phyloP scores from a whole-genome alignment of 768 basidiomycete genomes.

The Hysterangium stoloniferum region DNA sequence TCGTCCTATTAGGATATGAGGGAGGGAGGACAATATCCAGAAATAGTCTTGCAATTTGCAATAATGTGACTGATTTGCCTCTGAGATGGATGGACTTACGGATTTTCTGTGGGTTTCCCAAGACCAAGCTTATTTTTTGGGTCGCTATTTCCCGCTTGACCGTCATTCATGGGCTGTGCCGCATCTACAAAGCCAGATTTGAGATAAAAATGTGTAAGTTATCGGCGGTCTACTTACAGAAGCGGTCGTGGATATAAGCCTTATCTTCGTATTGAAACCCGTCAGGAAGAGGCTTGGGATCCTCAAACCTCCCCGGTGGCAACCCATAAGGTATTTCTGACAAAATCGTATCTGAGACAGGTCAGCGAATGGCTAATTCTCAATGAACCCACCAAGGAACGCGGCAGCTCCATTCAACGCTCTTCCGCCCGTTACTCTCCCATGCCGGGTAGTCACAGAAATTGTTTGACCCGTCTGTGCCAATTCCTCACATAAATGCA shows the following conservation, averaged over 20 bases:
- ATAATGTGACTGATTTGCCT: background rate
- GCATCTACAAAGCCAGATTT: slow-evolving; percentile 34
- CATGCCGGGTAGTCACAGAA: slow-evolving; percentile 46
- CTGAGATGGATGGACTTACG: slow-evolving; percentile 31
- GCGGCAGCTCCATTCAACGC: slow-evolving; percentile 53
- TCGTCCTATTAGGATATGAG: slow-evolving; percentile 33
- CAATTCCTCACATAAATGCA: slow-evolving; percentile 19
- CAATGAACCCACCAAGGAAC: slow-evolving; percentile 51
- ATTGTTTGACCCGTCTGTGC: slow-evolving; percentile 30
- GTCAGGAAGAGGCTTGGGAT: slow-evolving; percentile 49
- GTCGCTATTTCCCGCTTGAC: slow-evolving; percentile 36
- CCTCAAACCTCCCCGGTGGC: slow-evolving; percentile 55
- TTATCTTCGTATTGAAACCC: slow-evolving; percentile 49
- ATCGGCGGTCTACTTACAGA: slow-evolving; percentile 33
- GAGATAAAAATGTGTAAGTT: slow-evolving; percentile 9
- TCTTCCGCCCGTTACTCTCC: slow-evolving; percentile 48
- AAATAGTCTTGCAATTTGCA: slow-evolving; percentile 39
- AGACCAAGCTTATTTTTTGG: slow-evolving; percentile 52
- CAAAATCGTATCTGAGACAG: background rate
- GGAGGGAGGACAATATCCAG: slow-evolving; percentile 59
- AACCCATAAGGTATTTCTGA: slow-evolving; percentile 69
- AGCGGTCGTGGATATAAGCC: slow-evolving; percentile 53
- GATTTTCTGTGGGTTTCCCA: slow-evolving; percentile 63
- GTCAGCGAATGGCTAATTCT: background rate
- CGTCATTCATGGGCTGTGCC: slow-evolving; percentile 56